Percentiles rank a stretch among this genome's conserved stretches.
phyloP scores from a whole-genome alignment of 2,329 filamentous ascomycete genomes.

The Colletotrichum sp. region DNA sequence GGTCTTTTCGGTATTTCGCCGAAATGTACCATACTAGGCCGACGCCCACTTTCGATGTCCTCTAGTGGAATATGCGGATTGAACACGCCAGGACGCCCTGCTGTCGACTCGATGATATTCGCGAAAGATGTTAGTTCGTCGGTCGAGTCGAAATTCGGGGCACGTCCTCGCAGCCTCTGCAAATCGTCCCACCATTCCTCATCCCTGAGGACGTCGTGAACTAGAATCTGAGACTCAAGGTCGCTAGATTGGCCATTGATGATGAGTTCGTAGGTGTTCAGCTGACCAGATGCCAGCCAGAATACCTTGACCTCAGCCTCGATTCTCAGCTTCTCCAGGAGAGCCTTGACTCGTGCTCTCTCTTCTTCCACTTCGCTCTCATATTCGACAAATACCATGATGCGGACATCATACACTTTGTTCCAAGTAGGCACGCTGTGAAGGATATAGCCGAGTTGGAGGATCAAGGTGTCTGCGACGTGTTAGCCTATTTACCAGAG shows the following conservation, averaged over 20 bases:
- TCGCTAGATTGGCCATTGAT: slow-evolving; percentile 69
- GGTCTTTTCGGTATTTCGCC: slow-evolving; percentile 67
- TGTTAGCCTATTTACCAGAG: neutral
- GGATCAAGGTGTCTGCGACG: slow-evolving; percentile 71
- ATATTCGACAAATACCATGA: slow-evolving; percentile 89
- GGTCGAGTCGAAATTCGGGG: slow-evolving; percentile 40
- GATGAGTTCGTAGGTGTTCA: slow-evolving; percentile 78
- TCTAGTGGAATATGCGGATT: slow-evolving; percentile 41
- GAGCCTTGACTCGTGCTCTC: slow-evolving; percentile 69
- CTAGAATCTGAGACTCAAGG: slow-evolving; percentile 53
- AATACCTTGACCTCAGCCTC: slow-evolving; percentile 81
- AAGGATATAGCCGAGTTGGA: slow-evolving; percentile 85
- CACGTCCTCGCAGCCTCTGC: slow-evolving; percentile 55
- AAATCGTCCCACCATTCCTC: slow-evolving; percentile 87
- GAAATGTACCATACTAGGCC: slow-evolving; percentile 62
- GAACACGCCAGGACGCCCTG: slow-evolving; percentile 46
- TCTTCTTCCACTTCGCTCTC: slow-evolving; percentile 85
- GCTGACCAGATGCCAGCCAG: slow-evolving; percentile 76
- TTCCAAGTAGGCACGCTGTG: slow-evolving; percentile 84
- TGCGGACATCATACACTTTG: slow-evolving; percentile 72
- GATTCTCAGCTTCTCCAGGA: slow-evolving; percentile 83
- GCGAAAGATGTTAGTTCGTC: slow-evolving; percentile 49
- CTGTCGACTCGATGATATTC: slow-evolving; percentile 48
- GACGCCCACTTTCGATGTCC: slow-evolving; percentile 33
- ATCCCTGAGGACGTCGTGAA: slow-evolving; percentile 70